These are phyloP conservation scores for Schizothecium vesticola DNA, from an alignment of 495 filamentous ascomycete genomes.

Conservation along the genomic window DNA sequence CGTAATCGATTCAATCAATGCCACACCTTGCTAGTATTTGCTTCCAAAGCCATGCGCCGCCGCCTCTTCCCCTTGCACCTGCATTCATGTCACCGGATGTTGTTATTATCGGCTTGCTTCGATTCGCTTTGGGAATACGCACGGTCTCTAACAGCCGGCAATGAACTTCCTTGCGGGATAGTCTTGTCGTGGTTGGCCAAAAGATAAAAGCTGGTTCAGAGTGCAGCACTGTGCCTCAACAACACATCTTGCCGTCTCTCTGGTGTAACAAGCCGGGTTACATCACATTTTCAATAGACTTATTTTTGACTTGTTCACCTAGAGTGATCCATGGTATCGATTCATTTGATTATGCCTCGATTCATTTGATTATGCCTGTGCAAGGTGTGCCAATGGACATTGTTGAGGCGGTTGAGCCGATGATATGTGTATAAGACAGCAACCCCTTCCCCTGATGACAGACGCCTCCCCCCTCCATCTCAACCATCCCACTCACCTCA, in stretches of 20 bases:
- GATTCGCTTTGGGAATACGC: too few species aligned
- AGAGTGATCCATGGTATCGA: neutral
- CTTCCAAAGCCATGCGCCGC: too few species aligned
- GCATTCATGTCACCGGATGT: neutral
- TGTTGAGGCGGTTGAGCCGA: too few species aligned
- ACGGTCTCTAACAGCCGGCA: neutral
- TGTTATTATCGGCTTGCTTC: too few species aligned
- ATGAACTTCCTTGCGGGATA: too few species aligned
- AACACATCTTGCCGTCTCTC: neutral
- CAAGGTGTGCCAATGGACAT: neutral
- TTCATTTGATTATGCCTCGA: too few species aligned
- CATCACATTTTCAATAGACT: neutral
- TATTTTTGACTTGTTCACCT: neutral
- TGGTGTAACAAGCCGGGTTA: neutral
- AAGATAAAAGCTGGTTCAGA: neutral
- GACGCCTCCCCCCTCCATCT: too few species aligned
- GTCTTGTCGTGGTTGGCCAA: neutral
- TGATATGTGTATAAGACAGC: neutral
- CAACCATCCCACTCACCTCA: too few species aligned
- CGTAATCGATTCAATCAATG: too few species aligned
- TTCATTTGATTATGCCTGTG: neutral
- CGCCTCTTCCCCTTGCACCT: neutral
- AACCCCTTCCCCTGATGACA: neutral
- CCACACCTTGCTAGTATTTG: too few species aligned
- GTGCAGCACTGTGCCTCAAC: neutral